Evolutionary conservation across 1,284 basidiomycete genomes (phyloP).

Genomic region (Ceratobasidium sp.): DNA sequence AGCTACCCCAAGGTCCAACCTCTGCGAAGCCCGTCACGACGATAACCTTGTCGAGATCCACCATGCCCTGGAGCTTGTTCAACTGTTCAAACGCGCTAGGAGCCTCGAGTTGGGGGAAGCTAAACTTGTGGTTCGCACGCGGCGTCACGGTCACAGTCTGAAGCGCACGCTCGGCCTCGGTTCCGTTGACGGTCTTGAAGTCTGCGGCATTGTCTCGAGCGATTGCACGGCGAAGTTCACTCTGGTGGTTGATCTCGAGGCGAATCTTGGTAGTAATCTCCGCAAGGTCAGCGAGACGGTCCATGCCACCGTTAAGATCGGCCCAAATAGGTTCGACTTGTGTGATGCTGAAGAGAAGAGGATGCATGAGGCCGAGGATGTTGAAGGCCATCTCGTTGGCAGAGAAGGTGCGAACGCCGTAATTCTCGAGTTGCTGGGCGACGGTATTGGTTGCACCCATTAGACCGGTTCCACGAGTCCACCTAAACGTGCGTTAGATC

Average conservation of each 20-base stretch:
- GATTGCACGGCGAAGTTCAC: constrained; percentile 90
- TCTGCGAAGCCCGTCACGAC: constrained; percentile 97
- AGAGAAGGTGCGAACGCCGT: constrained; percentile 96
- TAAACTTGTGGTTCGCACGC: constrained; percentile 96
- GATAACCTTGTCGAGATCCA: constrained; percentile 95
- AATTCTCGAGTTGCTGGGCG: constrained; percentile 90
- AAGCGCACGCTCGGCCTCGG: constrained; percentile 90
- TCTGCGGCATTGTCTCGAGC: constrained; percentile 93
- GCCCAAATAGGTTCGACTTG: constrained; percentile 99
- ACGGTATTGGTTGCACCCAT: constrained; percentile 97
- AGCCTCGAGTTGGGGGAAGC: constrained; percentile 84
- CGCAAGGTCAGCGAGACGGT: constrained; percentile 92
- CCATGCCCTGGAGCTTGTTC: constrained; percentile 77
- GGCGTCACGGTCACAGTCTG: constrained; percentile 94
- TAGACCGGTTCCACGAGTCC: constrained; percentile 97
- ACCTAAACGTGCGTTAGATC: constrained; percentile 56
- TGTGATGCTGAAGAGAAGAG: constrained; percentile 99
- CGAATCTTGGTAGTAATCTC: constrained; percentile 91
- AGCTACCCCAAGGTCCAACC: constrained; percentile 98
- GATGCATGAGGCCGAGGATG: constrained; percentile 98
- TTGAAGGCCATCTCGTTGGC: constrained; percentile 99
- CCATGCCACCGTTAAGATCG: constrained; percentile 96
- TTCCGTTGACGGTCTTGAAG: constrained; percentile 90
- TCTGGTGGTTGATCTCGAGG: constrained; percentile 74
- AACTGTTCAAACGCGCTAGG: constrained; percentile 73